Evolutionary conservation across 2,329 filamentous ascomycete genomes (phyloP), one percentile per base, ranked within the genome.

Genomic region (Xylariaceae sp.): DNA sequence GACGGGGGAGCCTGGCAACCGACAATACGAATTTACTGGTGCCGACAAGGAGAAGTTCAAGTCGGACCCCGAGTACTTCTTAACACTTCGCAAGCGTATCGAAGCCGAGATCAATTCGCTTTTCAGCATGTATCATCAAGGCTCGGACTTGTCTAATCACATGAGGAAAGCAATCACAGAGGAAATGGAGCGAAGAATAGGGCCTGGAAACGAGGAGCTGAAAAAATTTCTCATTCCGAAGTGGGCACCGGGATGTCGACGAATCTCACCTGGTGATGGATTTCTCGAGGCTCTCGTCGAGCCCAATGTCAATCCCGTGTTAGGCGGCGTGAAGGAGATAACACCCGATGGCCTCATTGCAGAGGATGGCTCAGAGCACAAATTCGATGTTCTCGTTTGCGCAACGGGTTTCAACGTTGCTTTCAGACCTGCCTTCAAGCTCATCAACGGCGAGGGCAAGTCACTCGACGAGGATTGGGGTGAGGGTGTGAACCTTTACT

Each of bases 381-480:
- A 66, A 7, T 47, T 67, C 14, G 69, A 71, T 43, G 56, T 67
- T 11, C 54, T 72, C 5, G 55, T 69, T 22, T 63, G 70, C 9
- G 70, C 69, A 1, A 72, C 70, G 1, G 65, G 64, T 17, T 68
- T 64, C 41, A 53, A 65, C 51, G 54, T 51, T 2, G 45, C 46
- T 9, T 63, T 58, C 36, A 43, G 47, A 1, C 63, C 61, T 1
- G 42, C 50, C 2, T 66, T 82, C 31, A 71, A 72, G 12, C 72
- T 83, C 2, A 66, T 69, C 5, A 80, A 80, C 1, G 70, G 68
- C 46, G 61, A 66, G 1, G 75, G 76, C 11, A 71, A 73, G 43
- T 69, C 72, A 34, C 63, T 83, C 12, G 70, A 78, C 22, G 70
- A 80, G 38, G 65, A 74, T 1, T 83, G 80, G 79, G 70, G 76